Evolutionary conservation across 2,329 filamentous ascomycete genomes (phyloP), one percentile per base, ranked within the genome.

Genomic region (Botrytis byssoidea): DNA sequence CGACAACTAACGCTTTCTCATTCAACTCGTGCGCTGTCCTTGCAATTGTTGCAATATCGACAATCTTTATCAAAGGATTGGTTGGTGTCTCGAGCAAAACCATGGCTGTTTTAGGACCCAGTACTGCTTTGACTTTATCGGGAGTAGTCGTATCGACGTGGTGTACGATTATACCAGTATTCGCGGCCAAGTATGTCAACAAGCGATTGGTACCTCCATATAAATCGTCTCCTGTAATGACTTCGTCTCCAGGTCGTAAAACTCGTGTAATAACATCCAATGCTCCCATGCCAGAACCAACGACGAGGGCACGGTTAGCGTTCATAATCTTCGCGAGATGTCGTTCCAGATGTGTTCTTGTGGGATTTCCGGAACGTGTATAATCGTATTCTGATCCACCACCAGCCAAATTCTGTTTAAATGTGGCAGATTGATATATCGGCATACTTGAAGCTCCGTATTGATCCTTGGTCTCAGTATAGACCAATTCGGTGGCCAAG

Each of bases 291-390:
- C 96, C 96, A 1, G 95, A 98, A 71, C 95, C 94, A 63, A 98
- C 95, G 67, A 97, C 95, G 69, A 99, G 89, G 16, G 94, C 93
- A 73, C 97, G 92, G 79, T 91, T 90, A 64, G 96, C 96, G 79
- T 93, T 95, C 97, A 99, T 99, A 82, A 99, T 97, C 88, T 99
- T 99, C 81, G 97, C 96, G 79, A 99, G 87, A 83, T 99, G 96
- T 74, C 95, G 91, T 85, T 99, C 96, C 76, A 99, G 89, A 81
- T 99, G 96, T 48, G 95, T 97, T 77, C 96, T 90, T 74, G 96
- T 99, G 29, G 96, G 96, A 82, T 99, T 99, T 73, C 96, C 96
- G 51, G 95, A 98, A 75, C 97, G 93, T 74, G 96, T 98, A 86
- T 99, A 99, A 85, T 99, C 96, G 84, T 98, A 99, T 83, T 98